Conservation (phyloP, 768 basidiomycete genomes). For the Symmetrospora coprosmae region DNA sequence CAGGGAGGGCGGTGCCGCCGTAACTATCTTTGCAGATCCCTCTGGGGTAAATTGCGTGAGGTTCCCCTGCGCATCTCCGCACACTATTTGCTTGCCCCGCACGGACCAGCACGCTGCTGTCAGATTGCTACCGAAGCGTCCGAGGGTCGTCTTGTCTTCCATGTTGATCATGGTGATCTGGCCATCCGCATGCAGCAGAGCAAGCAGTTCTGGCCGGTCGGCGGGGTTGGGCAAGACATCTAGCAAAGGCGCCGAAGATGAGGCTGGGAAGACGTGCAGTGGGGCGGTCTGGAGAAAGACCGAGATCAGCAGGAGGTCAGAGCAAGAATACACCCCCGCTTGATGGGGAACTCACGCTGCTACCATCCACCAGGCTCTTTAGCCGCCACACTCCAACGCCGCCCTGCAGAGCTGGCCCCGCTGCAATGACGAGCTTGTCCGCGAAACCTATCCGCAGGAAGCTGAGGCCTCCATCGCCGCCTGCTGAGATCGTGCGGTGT, state of each 20-base stretch:
- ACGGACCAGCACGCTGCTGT: conserved; percentile 39
- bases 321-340: not conserved
- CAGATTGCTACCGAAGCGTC: not conserved
- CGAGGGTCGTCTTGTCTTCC: not conserved
- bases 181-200: conserved; percentile 6
- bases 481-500: not conserved
- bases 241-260: conserved; percentile 23
- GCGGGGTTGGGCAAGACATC: conserved; percentile 25
- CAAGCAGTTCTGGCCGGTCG: conserved; percentile 20
- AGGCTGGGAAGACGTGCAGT: conserved; percentile 14
- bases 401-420: conserved; percentile 24
- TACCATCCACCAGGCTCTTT: conserved; percentile 24
- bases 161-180: conserved; percentile 20
- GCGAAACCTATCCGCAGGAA: conserved; percentile 30
- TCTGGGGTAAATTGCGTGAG: conserved; percentile 39
- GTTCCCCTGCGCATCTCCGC: conserved; percentile 34
- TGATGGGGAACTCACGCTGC: not conserved
- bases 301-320: not conserved
- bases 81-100: conserved; percentile 40
- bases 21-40: conserved; percentile 36
- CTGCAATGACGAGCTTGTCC: conserved; percentile 25
- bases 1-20: conserved; percentile 33
- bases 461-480: conserved; percentile 14
- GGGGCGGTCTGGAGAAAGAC: conserved; percentile 18
- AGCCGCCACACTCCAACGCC: conserved; percentile 23